Conservation (phyloP, 2,329 filamentous ascomycete species). For the Hymenoscyphus occultus region DNA sequence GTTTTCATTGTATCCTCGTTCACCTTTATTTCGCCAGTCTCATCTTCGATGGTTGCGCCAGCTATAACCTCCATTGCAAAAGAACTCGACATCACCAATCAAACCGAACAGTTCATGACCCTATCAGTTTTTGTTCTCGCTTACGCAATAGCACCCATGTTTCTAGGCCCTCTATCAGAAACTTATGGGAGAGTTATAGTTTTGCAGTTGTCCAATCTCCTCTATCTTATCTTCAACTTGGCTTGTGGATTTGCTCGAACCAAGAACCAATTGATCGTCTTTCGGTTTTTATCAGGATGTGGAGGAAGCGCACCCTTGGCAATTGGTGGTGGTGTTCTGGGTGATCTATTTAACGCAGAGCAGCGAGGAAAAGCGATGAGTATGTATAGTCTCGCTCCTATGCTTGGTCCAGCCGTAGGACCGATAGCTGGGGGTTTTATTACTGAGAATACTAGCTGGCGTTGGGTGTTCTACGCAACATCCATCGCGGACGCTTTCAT, state of each 20-base stretch:
- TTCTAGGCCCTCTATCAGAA: constrained; percentile 61
- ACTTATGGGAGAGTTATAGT: constrained; percentile 44
- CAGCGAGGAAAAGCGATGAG: constrained; percentile 43
- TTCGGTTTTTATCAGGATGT: constrained; percentile 47
- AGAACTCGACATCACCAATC: constrained; percentile 49
- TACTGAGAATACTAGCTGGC: constrained; percentile 41
- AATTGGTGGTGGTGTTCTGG: constrained; percentile 42
- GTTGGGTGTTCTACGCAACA: constrained; percentile 38
- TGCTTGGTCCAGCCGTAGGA: constrained; percentile 33
- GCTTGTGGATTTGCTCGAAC: constrained; percentile 45
- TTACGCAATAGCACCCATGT: constrained; percentile 42
- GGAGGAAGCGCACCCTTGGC: constrained; percentile 45
- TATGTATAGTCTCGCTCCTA: constrained; percentile 31
- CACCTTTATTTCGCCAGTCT: constrained; percentile 50
- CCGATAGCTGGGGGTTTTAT: constrained; percentile 51
- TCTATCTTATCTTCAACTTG: constrained; percentile 53
- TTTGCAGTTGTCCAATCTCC: constrained; percentile 43
- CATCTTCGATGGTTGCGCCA: constrained; percentile 52
- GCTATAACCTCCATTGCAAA: constrained; percentile 47
- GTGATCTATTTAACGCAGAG: constrained; percentile 46
- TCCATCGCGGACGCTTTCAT: constrained; percentile 41
- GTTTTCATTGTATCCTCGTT: constrained; percentile 47
- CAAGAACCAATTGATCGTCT: constrained; percentile 42
- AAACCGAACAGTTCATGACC: constrained; percentile 46
- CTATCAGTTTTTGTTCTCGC: constrained; percentile 45